Conservation (phyloP, 768 basidiomycete species). For the Tubosaeta sp. region DNA sequence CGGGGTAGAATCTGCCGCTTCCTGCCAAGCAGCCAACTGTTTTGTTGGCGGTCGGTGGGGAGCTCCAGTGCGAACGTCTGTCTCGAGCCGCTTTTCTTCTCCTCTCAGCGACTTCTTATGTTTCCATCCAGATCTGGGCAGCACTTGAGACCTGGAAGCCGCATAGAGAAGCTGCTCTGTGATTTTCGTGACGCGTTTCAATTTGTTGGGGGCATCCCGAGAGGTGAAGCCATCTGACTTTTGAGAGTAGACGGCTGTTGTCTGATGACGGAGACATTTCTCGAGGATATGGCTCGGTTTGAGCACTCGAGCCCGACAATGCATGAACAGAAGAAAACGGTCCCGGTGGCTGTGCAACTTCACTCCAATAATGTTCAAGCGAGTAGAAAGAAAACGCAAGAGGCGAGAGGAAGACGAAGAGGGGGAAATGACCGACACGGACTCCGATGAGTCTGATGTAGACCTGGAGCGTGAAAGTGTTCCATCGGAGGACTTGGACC, state of each 20-base stretch:
- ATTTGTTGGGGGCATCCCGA: constrained; percentile 3
- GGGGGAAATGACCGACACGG: constrained; percentile 70
- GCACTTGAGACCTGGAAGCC: constrained; percentile 23
- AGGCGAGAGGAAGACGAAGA: constrained; percentile 62
- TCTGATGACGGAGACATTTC: constrained; percentile 2
- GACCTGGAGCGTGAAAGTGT: constrained; percentile 35
- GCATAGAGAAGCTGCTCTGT: constrained; percentile 34
- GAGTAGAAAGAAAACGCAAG: constrained; percentile 61
- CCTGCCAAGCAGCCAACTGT: constrained; percentile 24
- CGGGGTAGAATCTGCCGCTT: constrained; percentile 10
- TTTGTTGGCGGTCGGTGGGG: constrained; percentile 20
- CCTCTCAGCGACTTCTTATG: constrained; percentile 35
- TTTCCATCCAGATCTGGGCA: constrained; percentile 34
- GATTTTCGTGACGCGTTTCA: constrained; percentile 12
- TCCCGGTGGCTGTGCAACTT: constrained; percentile 23
- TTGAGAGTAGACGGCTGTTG: constrained; percentile 1
- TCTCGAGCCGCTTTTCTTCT: constrained; percentile 36
- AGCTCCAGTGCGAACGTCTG: constrained; percentile 12
- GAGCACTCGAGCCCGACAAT: constrained; percentile 18
- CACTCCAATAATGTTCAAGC: constrained; percentile 64
- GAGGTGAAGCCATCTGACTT: neutral
- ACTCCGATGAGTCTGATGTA: constrained; percentile 65
- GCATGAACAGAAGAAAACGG: constrained; percentile 30
- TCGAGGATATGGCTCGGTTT: constrained; percentile 10
- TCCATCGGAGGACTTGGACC: constrained; percentile 26